A percentile compares a stretch with the other conserved stretches of the same genome.
Conservation (phyloP, 2,329 filamentous ascomycete genomes). For the Purpureocillium lavendulum region DNA sequence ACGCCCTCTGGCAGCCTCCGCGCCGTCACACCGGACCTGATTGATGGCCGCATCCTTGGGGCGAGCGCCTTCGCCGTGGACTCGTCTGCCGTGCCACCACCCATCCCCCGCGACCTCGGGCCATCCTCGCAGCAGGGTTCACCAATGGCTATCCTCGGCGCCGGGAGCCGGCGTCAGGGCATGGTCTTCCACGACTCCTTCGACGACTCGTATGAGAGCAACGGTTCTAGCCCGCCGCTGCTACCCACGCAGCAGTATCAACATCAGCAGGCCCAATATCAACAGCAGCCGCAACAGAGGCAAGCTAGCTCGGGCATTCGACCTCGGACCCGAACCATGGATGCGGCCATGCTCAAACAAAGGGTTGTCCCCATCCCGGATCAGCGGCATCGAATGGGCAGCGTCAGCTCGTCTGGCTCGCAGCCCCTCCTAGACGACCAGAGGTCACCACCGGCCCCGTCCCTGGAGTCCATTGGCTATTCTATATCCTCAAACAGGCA, state of each 20-base stretch:
- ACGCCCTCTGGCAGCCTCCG: conserved; percentile 42
- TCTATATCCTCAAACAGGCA: conserved; percentile 27
- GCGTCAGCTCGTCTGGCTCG: conserved; percentile 56
- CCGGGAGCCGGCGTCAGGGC: conserved; percentile 43
- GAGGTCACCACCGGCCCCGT: conserved; percentile 28
- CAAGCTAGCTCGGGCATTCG: conserved; percentile 29
- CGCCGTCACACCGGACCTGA: conserved; percentile 56
- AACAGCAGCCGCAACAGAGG: conserved; percentile 17
- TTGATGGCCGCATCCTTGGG: conserved; percentile 23
- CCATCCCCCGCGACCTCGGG: conserved; percentile 14
- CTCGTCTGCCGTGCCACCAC: conserved; percentile 3
- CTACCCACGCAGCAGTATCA: conserved; percentile 3
- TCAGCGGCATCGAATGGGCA: conserved; percentile 58
- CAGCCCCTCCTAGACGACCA: conserved; percentile 43
- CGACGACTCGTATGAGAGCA: conserved; percentile 40
- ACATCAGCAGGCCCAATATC: conserved; percentile 4
- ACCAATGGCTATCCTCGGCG: conserved; percentile 24
- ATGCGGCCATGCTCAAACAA: conserved; percentile 43
- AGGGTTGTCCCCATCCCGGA: conserved; percentile 30
- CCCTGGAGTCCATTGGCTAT: conserved; percentile 33
- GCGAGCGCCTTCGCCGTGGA: conserved; percentile 13
- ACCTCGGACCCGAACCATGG: conserved; percentile 51
- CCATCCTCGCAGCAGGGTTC: conserved; percentile 21
- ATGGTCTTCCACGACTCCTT: conserved; percentile 53
- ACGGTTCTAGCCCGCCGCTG: conserved; percentile 27